phyloP scores from a whole-genome alignment of 306 rosid species.

The Nissolia schottii region DNA sequence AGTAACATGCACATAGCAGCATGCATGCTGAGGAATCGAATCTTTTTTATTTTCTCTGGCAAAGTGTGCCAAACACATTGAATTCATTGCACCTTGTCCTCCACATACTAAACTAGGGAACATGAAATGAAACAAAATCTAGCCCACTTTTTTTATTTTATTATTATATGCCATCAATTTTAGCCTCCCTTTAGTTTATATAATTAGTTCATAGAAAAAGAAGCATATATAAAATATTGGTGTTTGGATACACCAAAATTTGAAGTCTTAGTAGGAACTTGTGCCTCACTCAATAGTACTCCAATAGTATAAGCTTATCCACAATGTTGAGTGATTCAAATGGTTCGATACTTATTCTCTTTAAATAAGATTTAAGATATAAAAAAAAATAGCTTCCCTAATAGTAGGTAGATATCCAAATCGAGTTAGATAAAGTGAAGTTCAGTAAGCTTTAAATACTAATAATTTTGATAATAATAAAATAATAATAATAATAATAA shows the following conservation, averaged over 20 bases:
- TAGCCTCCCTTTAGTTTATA: neutral
- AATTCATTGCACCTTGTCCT: conserved; percentile 15
- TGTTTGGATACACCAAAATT: neutral
- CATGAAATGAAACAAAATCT: conserved; percentile 1
- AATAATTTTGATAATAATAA: too few species aligned
- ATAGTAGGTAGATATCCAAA: too few species aligned
- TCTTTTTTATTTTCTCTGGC: conserved; percentile 44
- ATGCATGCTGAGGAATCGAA: conserved; percentile 36
- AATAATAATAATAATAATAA: too few species aligned
- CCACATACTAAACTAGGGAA: neutral
- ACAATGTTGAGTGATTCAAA: too few species aligned
- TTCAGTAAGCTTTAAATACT: too few species aligned
- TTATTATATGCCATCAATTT: neutral
- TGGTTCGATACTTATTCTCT: too few species aligned
- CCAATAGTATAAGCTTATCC: neutral
- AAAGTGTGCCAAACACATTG: conserved; percentile 22
- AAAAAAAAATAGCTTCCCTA: too few species aligned
- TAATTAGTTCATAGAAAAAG: neutral
- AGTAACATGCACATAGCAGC: conserved; percentile 36
- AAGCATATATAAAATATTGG: neutral
- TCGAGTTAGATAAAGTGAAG: too few species aligned
- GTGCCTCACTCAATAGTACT: neutral
- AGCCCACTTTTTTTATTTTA: neutral
- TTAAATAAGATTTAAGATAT: too few species aligned
- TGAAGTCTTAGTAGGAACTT: neutral